These are phyloP conservation scores for Mastigamoeba balamuthi DNA, from an alignment of 78 protist genomes.

Conservation along the genomic window DNA sequence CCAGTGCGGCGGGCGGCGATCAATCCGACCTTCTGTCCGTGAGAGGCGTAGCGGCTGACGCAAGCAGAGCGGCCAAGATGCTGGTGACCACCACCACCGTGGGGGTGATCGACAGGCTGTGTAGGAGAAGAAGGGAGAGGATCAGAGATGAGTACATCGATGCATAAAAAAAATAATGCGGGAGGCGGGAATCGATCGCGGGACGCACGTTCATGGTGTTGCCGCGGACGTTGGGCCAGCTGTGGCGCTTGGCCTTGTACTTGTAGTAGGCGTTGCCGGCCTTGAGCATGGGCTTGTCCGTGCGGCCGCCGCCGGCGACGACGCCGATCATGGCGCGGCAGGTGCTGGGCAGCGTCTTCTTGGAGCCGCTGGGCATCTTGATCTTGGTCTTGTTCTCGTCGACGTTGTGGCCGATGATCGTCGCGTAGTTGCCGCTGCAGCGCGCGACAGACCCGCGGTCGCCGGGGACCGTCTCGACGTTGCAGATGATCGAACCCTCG, in stretches of 20 bases:
- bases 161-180: neutral
- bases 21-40: conserved; percentile 99
- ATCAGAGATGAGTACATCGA: neutral
- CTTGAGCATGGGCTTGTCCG: conserved; percentile 99
- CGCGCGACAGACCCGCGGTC: conserved; percentile 93
- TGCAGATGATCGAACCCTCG: conserved; percentile 97
- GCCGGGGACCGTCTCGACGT: conserved; percentile 92
- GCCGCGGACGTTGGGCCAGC: conserved; percentile 99
- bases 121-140: neutral
- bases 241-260: conserved; percentile 93
- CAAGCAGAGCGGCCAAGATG: conserved; percentile 98
- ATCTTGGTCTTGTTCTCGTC: conserved; percentile 89
- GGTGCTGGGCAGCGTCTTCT: conserved; percentile 75
- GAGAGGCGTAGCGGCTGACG: conserved; percentile 70
- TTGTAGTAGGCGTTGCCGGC: conserved; percentile 97
- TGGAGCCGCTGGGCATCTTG: conserved; percentile 93
- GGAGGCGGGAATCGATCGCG: neutral
- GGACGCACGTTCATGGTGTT: conserved; percentile 90
- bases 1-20: conserved; percentile 99
- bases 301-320: conserved; percentile 99
- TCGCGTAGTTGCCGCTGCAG: conserved; percentile 94
- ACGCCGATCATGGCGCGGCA: conserved; percentile 97
- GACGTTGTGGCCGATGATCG: conserved; percentile 88
- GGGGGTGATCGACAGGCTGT: conserved; percentile 89
- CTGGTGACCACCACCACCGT: conserved; percentile 99